phyloP scores from a whole-genome alignment of 2,329 filamentous ascomycete species.

The Bimuria novae-zelandiae region DNA sequence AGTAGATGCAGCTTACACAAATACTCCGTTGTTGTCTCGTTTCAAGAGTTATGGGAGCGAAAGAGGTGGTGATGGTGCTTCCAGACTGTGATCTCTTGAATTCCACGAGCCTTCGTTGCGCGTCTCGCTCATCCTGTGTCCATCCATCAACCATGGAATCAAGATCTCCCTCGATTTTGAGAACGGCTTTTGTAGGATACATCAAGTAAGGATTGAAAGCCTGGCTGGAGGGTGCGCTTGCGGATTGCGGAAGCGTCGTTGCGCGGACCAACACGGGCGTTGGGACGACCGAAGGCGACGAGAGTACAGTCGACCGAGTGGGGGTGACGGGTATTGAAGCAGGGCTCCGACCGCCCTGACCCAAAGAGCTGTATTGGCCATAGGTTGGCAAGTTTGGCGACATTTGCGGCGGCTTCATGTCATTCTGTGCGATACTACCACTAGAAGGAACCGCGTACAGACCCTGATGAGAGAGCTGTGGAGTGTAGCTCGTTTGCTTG shows the following conservation, averaged over 20 bases:
- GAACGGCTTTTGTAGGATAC: slow-evolving; percentile 77
- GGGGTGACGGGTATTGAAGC: slow-evolving; percentile 44
- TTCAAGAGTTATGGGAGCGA: slow-evolving; percentile 76
- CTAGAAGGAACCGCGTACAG: slow-evolving; percentile 41
- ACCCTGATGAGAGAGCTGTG: slow-evolving; percentile 42
- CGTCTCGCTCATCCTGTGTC: slow-evolving; percentile 78
- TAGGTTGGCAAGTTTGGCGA: slow-evolving; percentile 45
- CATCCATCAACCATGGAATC: slow-evolving; percentile 82
- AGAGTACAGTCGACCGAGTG: slow-evolving; percentile 46
- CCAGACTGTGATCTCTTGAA: slow-evolving; percentile 84
- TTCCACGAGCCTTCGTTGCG: slow-evolving; percentile 81
- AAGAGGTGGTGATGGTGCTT: slow-evolving; percentile 78
- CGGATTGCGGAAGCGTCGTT: slow-evolving; percentile 64
- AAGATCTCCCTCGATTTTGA: slow-evolving; percentile 86
- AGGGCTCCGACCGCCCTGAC: slow-evolving; percentile 50
- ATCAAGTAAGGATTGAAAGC: slow-evolving; percentile 76
- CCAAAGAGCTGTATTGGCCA: slow-evolving; percentile 51
- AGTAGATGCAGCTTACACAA: slow-evolving; percentile 97
- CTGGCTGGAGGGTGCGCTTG: slow-evolving; percentile 51
- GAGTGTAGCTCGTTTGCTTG: slow-evolving; percentile 36
- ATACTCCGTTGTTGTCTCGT: slow-evolving; percentile 83
- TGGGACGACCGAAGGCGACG: slow-evolving; percentile 51
- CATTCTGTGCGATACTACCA: slow-evolving; percentile 29
- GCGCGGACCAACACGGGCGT: slow-evolving; percentile 69
- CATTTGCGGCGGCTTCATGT: slow-evolving; percentile 42